Evolutionary conservation across 495 filamentous ascomycete species (phyloP).

Genomic region (Neurospora sp.): DNA sequence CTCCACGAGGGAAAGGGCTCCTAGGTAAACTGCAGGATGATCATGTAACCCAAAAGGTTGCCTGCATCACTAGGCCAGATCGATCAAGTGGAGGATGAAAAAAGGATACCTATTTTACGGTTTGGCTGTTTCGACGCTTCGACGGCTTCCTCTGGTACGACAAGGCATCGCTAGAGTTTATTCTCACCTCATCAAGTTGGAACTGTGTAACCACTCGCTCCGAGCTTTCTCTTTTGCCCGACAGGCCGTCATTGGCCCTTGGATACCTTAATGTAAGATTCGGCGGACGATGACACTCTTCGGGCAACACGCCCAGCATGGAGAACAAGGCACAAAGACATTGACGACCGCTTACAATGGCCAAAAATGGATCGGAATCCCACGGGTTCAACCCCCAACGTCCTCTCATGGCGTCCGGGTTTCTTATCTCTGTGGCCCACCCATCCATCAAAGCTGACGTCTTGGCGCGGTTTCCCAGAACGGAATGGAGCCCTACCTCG

Average conservation of each 20-base stretch:
- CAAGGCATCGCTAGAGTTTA: neutral
- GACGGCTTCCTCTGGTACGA: neutral
- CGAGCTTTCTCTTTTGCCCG: neutral
- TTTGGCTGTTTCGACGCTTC: neutral
- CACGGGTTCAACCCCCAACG: slow-evolving; percentile 11
- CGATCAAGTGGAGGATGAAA: neutral
- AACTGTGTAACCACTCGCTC: neutral
- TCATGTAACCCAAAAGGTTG: neutral
- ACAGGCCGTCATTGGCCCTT: neutral
- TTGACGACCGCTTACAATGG: no score
- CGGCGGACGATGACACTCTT: neutral
- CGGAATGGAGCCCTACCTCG: slow-evolving; percentile 8
- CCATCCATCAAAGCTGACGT: slow-evolving; percentile 3
- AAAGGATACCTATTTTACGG: neutral
- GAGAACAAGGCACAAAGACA: neutral
- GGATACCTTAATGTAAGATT: neutral
- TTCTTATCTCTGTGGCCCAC: slow-evolving; percentile 13
- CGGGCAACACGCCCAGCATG: neutral
- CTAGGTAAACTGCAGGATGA: neutral
- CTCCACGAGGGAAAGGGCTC: neutral
- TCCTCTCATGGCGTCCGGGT: slow-evolving; percentile 3
- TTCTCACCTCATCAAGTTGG: neutral
- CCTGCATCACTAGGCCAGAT: neutral
- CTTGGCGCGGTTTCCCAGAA: slow-evolving; percentile 12
- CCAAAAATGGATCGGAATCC: slow-evolving; percentile 5